Conservation (phyloP, 2,329 filamentous ascomycete species). For the Colletotrichum theobromicola region DNA sequence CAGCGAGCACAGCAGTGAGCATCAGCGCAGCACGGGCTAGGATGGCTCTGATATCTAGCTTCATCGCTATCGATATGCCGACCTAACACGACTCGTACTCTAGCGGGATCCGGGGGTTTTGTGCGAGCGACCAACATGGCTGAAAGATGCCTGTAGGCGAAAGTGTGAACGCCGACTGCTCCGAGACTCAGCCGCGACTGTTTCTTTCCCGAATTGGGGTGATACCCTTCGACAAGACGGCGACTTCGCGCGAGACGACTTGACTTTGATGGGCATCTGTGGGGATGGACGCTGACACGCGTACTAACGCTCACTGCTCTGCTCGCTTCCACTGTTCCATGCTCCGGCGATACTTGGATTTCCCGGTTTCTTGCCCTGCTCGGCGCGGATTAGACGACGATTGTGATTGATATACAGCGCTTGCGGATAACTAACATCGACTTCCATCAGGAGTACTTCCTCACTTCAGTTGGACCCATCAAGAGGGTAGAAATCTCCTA, state of each 20-base stretch:
- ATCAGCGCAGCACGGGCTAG: slow-evolving; percentile 31
- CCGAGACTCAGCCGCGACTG: not conserved
- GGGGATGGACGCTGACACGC: slow-evolving; percentile 9
- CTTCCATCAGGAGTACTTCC: slow-evolving; percentile 91
- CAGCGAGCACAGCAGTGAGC: slow-evolving; percentile 61
- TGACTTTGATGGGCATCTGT: not conserved
- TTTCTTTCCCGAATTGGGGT: slow-evolving; percentile 16
- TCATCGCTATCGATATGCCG: slow-evolving; percentile 6
- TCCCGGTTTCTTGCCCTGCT: slow-evolving; percentile 27
- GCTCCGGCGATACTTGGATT: slow-evolving; percentile 10
- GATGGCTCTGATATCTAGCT: slow-evolving; percentile 9
- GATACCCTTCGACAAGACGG: slow-evolving; percentile 15
- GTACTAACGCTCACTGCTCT: slow-evolving; percentile 39
- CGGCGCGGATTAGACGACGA: slow-evolving; percentile 23
- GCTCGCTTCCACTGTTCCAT: slow-evolving; percentile 31
- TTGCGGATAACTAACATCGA: slow-evolving; percentile 69
- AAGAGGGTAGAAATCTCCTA: slow-evolving; percentile 93
- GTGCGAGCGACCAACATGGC: not conserved
- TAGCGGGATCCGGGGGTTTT: not conserved
- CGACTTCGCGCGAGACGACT: slow-evolving; percentile 1
- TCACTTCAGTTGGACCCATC: slow-evolving; percentile 84
- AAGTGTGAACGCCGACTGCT: not conserved
- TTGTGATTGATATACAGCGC: slow-evolving; percentile 36
- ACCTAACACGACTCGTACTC: not conserved
- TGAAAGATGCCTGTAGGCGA: not conserved